Evolutionary conservation across 2,329 filamentous ascomycete genomes (phyloP), one percentile per base, ranked within the genome.

Genomic region (Neonectria neomacrospora): DNA sequence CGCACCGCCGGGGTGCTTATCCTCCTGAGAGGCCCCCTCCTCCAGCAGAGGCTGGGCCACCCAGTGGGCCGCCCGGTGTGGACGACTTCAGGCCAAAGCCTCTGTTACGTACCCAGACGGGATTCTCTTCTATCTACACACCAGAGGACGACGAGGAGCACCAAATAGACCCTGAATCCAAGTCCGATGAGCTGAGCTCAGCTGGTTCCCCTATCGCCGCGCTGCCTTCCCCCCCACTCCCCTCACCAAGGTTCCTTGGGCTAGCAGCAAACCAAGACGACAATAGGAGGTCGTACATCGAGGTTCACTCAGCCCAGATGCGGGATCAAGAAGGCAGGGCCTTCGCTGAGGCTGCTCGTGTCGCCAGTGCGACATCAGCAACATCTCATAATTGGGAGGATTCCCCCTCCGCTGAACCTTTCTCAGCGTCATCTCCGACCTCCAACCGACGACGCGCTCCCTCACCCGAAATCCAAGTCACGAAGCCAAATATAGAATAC

Each of bases 251-350:
- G 63, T 82, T 81, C 68, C 74, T 83, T 20, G 82, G 81, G 11
- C 76, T 78, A 12, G 79, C 76, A 18, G 73, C 72, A 18, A 71
- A 75, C 11, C 81, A 80, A 30, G 83, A 88, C 64, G 86, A 88
- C 26, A 83, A 83, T 47, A 80, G 86, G 54, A 83, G 80, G 61
- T 88, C 86, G 0, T 87, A 86, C 67, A 87, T 89, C 59, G 86
- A 86, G 73, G 80, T 81, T 18, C 86, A 86, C 67, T 85, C 83
- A 71, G 86, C 86, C 4, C 80, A 89, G 71, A 88, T 90, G 83
- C 83, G 86, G 39, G 78, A 85, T 69, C 86, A 84, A 5, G 88
- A 90, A 73, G 88, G 86, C 2, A 81, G 81, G 70, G 87, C 86
- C 8, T 83, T 90, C 65, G 82, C 86, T 8, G 81, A 85, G 62